A percentile compares a stretch with the other conserved stretches of the same genome.
Conservation (phyloP, 495 filamentous ascomycete genomes). For the Sporormia fimetaria region DNA sequence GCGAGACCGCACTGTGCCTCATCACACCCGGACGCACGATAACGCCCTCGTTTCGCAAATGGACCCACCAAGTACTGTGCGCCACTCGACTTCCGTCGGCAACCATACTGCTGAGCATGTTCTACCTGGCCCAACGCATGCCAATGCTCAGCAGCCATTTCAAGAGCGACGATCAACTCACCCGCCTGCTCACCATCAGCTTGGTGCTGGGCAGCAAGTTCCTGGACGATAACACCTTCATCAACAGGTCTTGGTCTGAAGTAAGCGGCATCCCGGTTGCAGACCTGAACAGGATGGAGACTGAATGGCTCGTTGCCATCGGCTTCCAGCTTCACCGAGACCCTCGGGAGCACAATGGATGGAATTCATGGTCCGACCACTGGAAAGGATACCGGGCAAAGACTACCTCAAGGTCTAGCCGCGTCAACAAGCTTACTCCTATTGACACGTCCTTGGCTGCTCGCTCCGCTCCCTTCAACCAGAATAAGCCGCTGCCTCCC, state of each 20-base stretch:
- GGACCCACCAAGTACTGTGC: constrained; percentile 83
- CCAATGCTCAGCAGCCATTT: constrained; percentile 56
- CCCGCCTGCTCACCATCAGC: constrained; percentile 80
- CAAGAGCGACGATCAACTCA: constrained; percentile 57
- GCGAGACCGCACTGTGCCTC: constrained; percentile 77
- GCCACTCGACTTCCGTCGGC: constrained; percentile 92
- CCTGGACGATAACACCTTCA: constrained; percentile 96
- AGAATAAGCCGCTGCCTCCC: constrained; percentile 27
- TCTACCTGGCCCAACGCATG: constrained; percentile 77
- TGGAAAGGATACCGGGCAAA: constrained; percentile 71
- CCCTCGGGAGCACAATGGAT: constrained; percentile 69
- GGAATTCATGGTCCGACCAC: constrained; percentile 66
- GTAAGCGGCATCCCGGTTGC: constrained; percentile 83
- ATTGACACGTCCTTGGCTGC: constrained; percentile 57
- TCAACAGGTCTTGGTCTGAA: constrained; percentile 98
- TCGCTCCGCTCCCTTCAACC: constrained; percentile 32
- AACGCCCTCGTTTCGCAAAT: constrained; percentile 79
- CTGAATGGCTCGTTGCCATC: constrained; percentile 81
- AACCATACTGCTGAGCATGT: constrained; percentile 85
- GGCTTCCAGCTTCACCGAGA: constrained; percentile 83
- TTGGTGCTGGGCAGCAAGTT: constrained; percentile 95
- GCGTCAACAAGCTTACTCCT: constrained; percentile 48
- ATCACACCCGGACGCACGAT: constrained; percentile 57
- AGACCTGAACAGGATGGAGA: constrained; percentile 83
- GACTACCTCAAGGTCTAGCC: constrained; percentile 40